A percentile compares a stretch with the other conserved stretches of the same genome.
phyloP scores from a whole-genome alignment of 2,329 filamentous ascomycete genomes.

The Penicillium sp. region DNA sequence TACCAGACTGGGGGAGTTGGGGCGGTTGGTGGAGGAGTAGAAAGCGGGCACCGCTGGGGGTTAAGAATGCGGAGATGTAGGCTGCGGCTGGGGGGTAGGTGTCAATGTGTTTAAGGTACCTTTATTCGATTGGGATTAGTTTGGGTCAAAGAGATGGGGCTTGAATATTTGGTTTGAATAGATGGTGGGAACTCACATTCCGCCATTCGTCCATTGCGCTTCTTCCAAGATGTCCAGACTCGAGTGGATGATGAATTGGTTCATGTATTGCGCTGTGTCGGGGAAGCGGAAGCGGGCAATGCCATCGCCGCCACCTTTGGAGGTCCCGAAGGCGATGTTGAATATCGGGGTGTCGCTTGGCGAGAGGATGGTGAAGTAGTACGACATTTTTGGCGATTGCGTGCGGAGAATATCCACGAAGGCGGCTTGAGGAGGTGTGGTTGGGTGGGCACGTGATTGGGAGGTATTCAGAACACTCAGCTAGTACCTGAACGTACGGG shows the following conservation, averaged over 20 bases:
- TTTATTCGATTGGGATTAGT: conserved; percentile 39
- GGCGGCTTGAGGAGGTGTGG: conserved; percentile 8
- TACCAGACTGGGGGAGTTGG: conserved; percentile 45
- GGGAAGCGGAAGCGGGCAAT: conserved; percentile 86
- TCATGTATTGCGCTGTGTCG: conserved; percentile 87
- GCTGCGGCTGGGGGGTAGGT: conserved; percentile 84
- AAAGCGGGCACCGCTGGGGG: conserved; percentile 89
- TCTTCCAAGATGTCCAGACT: conserved; percentile 95
- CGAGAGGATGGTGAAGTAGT: conserved; percentile 97
- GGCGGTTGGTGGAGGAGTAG: conserved; percentile 86
- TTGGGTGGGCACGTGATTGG: conserved; percentile 10
- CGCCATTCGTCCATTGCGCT: conserved; percentile 86
- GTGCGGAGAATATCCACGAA: conserved; percentile 8
- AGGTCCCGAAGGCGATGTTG: conserved; percentile 95
- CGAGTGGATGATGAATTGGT: conserved; percentile 96
- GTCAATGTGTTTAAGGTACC: conserved; percentile 96
- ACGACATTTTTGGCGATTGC: conserved; percentile 72
- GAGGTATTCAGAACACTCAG: no score
- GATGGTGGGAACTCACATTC: conserved; percentile 64
- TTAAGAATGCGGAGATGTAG: conserved; percentile 93
- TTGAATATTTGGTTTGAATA: background rate
- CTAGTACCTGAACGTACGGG: no score
- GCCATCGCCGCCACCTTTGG: conserved; percentile 93
- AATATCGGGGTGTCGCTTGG: conserved; percentile 96
- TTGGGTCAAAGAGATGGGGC: background rate